A percentile compares a stretch with the other conserved stretches of the same genome.
Conservation (phyloP, 371 early-diverging fungal genomes). For the Mortierella polycephala region DNA sequence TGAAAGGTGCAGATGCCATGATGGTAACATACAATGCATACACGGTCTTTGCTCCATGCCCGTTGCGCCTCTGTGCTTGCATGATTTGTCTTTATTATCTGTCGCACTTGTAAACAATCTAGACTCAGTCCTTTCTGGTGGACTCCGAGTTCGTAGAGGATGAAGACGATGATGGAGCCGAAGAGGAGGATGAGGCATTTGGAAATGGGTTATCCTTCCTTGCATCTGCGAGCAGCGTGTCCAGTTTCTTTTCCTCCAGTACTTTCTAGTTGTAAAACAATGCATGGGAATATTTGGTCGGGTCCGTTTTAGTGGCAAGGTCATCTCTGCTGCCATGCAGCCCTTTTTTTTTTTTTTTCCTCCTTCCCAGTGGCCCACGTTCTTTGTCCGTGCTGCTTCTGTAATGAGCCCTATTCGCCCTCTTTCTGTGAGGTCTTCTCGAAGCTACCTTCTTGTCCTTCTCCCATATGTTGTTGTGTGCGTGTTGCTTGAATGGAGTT, state of each 20-base stretch:
- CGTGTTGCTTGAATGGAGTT: neutral
- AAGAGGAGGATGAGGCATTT: constrained; percentile 22
- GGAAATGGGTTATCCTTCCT: constrained; percentile 80
- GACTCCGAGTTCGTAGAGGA: constrained; percentile 31
- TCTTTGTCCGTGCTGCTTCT: too few relatives aligned
- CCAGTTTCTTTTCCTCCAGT: constrained; percentile 83
- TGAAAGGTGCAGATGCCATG: too few relatives aligned
- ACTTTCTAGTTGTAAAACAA: constrained; percentile 61
- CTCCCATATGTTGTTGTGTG: neutral
- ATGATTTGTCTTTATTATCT: neutral
- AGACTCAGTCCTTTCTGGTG: constrained; percentile 19
- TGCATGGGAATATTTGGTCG: neutral
- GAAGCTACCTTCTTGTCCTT: neutral
- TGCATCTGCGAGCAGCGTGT: constrained; percentile 79
- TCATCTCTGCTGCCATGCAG: too few relatives aligned
- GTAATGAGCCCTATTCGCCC: too few relatives aligned
- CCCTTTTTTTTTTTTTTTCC: neutral
- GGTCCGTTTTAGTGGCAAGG: neutral
- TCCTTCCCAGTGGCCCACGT: too few relatives aligned
- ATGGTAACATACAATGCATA: too few relatives aligned
- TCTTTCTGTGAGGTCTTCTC: too few relatives aligned
- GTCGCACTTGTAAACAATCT: too few relatives aligned
- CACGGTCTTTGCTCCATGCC: neutral
- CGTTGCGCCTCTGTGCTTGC: neutral
- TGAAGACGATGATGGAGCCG: constrained; percentile 5